Conservation (phyloP, 352 stramenopile genomes). For the Phytophthora megakarya region DNA sequence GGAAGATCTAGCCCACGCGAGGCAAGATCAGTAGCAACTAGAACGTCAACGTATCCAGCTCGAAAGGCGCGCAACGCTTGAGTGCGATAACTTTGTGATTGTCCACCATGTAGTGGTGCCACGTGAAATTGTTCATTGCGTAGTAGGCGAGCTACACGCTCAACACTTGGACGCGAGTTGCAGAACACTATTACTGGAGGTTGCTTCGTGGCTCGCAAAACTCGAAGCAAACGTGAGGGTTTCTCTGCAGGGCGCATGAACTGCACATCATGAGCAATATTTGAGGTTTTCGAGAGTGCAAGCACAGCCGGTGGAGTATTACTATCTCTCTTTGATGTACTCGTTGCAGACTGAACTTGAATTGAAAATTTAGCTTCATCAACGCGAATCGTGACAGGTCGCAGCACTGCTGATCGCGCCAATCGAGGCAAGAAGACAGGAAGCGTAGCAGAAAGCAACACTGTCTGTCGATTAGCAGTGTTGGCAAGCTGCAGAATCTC, state of each 20-base stretch:
- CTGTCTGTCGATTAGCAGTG: slow-evolving; percentile 65
- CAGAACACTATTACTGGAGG: slow-evolving; percentile 97
- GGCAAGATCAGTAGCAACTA: slow-evolving; percentile 92
- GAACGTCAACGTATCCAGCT: slow-evolving; percentile 63
- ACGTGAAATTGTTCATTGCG: slow-evolving; percentile 94
- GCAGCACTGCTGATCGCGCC: slow-evolving; percentile 91
- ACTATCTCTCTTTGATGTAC: background rate
- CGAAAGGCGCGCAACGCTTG: slow-evolving; percentile 57
- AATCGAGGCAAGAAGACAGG: slow-evolving; percentile 88
- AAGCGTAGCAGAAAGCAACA: slow-evolving; percentile 96
- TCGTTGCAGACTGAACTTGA: slow-evolving; percentile 1
- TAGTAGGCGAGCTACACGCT: slow-evolving; percentile 92
- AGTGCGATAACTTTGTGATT: slow-evolving; percentile 71
- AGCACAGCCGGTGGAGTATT: slow-evolving; percentile 3
- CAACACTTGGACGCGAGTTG: slow-evolving; percentile 95
- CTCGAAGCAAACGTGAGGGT: slow-evolving; percentile 43
- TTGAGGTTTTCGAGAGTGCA: slow-evolving; percentile 23
- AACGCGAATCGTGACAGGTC: slow-evolving; percentile 93
- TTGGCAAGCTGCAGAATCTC: slow-evolving; percentile 90
- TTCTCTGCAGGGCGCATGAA: slow-evolving; percentile 61
- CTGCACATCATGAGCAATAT: slow-evolving; percentile 92
- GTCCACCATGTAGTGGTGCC: slow-evolving; percentile 94
- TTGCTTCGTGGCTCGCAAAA: slow-evolving; percentile 72
- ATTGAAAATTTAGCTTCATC: slow-evolving; percentile 39
- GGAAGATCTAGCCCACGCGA: slow-evolving; percentile 89